Conservation (phyloP, 2,329 filamentous ascomycete species). For the Pseudogymnoascus sp. region DNA sequence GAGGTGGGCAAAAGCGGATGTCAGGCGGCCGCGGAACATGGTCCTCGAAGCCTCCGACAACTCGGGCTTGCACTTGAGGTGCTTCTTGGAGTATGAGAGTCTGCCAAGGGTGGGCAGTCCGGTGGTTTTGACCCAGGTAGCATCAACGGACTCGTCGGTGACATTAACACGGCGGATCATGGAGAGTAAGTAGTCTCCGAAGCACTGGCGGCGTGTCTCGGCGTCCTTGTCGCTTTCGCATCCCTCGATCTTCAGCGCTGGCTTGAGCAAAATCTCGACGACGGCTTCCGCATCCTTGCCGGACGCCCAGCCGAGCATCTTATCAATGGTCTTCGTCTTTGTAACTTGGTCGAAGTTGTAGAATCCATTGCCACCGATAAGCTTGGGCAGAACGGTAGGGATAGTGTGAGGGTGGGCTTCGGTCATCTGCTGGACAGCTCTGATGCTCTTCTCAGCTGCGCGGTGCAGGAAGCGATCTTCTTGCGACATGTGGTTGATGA, state of each 20-base stretch:
- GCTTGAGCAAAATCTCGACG: slow-evolving; percentile 41
- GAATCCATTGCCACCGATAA: slow-evolving; percentile 62
- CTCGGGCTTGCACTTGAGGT: slow-evolving; percentile 34
- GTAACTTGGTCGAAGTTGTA: slow-evolving; percentile 82
- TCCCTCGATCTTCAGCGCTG: slow-evolving; percentile 32
- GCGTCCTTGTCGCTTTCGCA: slow-evolving; percentile 25
- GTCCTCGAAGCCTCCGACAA: slow-evolving; percentile 46
- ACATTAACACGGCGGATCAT: slow-evolving; percentile 24
- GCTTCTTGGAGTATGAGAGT: slow-evolving; percentile 46
- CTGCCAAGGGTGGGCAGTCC: slow-evolving; percentile 35
- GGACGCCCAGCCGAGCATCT: slow-evolving; percentile 26
- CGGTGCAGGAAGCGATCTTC: slow-evolving; percentile 72
- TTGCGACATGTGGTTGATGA: slow-evolving; percentile 75
- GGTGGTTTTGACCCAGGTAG: slow-evolving; percentile 20
- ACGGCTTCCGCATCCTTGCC: slow-evolving; percentile 30
- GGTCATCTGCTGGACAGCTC: slow-evolving; percentile 57
- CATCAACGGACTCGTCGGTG: slow-evolving; percentile 15
- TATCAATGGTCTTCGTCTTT: slow-evolving; percentile 76
- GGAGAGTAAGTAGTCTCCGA: slow-evolving; percentile 26
- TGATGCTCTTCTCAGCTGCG: slow-evolving; percentile 68
- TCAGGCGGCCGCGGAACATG: slow-evolving; percentile 48
- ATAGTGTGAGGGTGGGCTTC: slow-evolving; percentile 53
- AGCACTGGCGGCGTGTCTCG: slow-evolving; percentile 25
- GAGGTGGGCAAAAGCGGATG: slow-evolving; percentile 50
- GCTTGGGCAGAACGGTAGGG: slow-evolving; percentile 50